Evolutionary conservation across 2,329 filamentous ascomycete genomes (phyloP), one percentile per base, ranked within the genome.

Genomic region (Nothopassalora personata): DNA sequence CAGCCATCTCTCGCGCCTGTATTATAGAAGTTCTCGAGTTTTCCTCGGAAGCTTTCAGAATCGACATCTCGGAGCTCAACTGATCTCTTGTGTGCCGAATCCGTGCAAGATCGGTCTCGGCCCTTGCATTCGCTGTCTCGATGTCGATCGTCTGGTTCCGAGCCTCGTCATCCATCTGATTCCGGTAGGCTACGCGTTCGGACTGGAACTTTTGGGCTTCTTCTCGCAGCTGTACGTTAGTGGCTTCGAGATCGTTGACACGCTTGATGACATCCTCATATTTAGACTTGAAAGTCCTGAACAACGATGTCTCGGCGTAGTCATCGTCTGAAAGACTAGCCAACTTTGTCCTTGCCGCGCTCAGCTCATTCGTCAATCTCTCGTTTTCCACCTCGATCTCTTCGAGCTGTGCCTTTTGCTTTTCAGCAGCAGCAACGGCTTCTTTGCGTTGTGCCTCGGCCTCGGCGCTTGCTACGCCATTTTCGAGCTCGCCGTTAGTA

Each of bases 221-320:
- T 72, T 96, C 89, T 36, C 88, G 86, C 31, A 97, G 75, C 65
- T 91, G 87, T 60, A 88, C 86, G 73, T 97, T 97, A 11, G 87
- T 89, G 3, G 91, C 91, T 74, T 97, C 93, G 13, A 97, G 77
- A 67, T 93, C 87, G 73, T 99, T 99, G 69, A 96, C 86, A 39
- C 91, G 87, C 73, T 90, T 93, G 66, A 97, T 91, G 8, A 96
- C 84, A 67, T 97, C 93, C 70, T 97, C 94, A 68, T 95, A 90
- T 68, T 97, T 91, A 27, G 83, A 83, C 75, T 92, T 95, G 70
- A 97, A 83, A 62, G 89, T 86, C 75, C 96, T 97, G 81, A 96
- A 99, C 3, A 96, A 82, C 68, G 97, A 91, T 4, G 91, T 96
- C 58, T 91, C 86, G 45, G 91, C 87, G 71, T 95, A 97, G 68